Percentiles rank a stretch among this genome's conserved stretches.
Evolutionary conservation across 805 yeast species (phyloP).

Genomic region (Wickerhamomyces queroliae): DNA sequence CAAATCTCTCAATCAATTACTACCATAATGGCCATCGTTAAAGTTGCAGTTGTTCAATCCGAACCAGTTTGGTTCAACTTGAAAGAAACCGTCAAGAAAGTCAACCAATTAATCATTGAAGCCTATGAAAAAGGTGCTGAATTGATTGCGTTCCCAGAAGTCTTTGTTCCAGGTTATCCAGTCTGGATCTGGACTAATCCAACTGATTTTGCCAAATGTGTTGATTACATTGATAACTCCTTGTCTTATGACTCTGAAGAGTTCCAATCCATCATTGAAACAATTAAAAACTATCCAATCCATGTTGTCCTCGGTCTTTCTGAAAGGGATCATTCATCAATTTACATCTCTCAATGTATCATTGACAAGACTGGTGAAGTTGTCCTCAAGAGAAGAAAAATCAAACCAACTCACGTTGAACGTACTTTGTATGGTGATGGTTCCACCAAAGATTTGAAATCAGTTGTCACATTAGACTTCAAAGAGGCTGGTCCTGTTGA

Average conservation of each 20-base stretch:
- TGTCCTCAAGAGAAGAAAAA: slow-evolving; percentile 15
- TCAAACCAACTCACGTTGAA: slow-evolving; percentile 21
- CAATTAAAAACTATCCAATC: slow-evolving; percentile 2
- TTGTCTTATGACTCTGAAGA: slow-evolving; percentile 4
- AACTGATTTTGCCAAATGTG: slow-evolving; percentile 4
- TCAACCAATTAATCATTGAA: slow-evolving; percentile 9
- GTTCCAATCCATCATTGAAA: neutral
- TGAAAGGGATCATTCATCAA: slow-evolving; percentile 13
- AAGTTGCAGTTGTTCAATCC: slow-evolving; percentile 17
- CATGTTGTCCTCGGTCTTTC: slow-evolving; percentile 6
- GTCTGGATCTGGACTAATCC: slow-evolving; percentile 6
- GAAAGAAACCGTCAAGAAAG: slow-evolving; percentile 11
- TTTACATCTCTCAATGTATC: slow-evolving; percentile 10
- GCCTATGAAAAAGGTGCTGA: slow-evolving; percentile 13
- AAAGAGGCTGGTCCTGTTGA: slow-evolving; percentile 5
- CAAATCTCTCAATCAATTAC: neutral
- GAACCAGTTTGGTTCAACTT: slow-evolving; percentile 14
- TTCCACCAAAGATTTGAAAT: neutral
- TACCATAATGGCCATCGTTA: too few relatives aligned
- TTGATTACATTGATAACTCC: slow-evolving; percentile 5
- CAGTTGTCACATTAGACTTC: slow-evolving; percentile 12
- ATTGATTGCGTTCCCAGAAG: slow-evolving; percentile 17
- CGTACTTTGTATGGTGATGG: slow-evolving; percentile 19
- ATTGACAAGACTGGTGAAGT: slow-evolving; percentile 3
- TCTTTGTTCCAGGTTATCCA: slow-evolving; percentile 17